Conservation (phyloP, 805 yeast genomes). For the Sugiyamaella marilandica region DNA sequence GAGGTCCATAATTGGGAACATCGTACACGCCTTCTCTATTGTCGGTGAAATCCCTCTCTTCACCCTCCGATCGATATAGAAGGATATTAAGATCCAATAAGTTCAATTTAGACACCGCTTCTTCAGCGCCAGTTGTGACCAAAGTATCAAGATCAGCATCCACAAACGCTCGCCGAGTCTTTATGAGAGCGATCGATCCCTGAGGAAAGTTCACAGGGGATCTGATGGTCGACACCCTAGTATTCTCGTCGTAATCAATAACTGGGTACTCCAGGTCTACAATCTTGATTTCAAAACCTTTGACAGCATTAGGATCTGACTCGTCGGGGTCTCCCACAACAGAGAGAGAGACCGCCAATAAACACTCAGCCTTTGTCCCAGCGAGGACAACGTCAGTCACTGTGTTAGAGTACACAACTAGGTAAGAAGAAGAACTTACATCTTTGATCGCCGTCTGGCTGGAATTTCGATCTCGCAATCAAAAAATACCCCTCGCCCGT, state of each 20-base stretch:
- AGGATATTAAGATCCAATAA: constrained; percentile 70
- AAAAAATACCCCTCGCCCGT: constrained; percentile 87
- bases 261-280: constrained; percentile 48
- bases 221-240: constrained; percentile 47
- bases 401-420: neutral
- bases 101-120: constrained; percentile 57
- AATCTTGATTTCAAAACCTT: constrained; percentile 64
- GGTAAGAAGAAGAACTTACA: constrained; percentile 14
- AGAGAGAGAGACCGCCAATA: constrained; percentile 49
- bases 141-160: constrained; percentile 59
- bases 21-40: constrained; percentile 70
- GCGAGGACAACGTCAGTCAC: constrained; percentile 31
- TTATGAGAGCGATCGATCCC: constrained; percentile 83
- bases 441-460: constrained; percentile 34
- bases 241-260: constrained; percentile 40
- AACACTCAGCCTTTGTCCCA: constrained; percentile 38
- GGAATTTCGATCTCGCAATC: constrained; percentile 80
- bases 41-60: constrained; percentile 74
- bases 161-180: constrained; percentile 64
- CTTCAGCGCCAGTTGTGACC: constrained; percentile 70
- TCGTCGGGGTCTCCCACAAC: constrained; percentile 46
- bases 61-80: constrained; percentile 75
- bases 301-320: constrained; percentile 32
- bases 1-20: constrained; percentile 67
- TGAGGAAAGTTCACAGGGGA: constrained; percentile 69